Evolutionary conservation across 495 filamentous ascomycete genomes (phyloP).

Genomic region (Penicillium maclennaniae): DNA sequence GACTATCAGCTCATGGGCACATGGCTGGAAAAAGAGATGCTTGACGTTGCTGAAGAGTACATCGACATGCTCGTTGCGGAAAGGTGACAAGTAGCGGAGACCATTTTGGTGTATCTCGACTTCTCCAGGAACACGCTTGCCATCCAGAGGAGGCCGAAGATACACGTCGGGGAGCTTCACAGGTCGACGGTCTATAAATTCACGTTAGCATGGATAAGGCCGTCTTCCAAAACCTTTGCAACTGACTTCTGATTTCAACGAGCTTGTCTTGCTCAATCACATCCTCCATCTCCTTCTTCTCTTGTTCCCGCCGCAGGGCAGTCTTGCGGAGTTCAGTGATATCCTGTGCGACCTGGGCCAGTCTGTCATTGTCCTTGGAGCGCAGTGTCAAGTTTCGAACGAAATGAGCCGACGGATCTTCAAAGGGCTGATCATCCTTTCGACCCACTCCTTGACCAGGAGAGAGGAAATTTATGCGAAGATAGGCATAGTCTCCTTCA

Average conservation of each 20-base stretch:
- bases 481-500: constrained; percentile 88
- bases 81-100: constrained; percentile 91
- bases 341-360: constrained; percentile 81
- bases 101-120: constrained; percentile 98
- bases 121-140: constrained; percentile 90
- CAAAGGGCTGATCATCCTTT: constrained; percentile 98
- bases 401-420: constrained; percentile 93
- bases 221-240: background rate
- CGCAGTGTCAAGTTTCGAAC: constrained; percentile 91
- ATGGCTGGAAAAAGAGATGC: constrained; percentile 98
- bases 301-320: constrained; percentile 83
- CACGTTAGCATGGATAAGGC: background rate
- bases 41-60: constrained; percentile 98
- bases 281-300: constrained; percentile 99
- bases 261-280: constrained; percentile 99
- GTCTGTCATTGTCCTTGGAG: constrained; percentile 79
- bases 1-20: constrained; percentile 90
- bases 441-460: constrained; percentile 96
- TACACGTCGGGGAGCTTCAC: constrained; percentile 84
- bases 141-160: constrained; percentile 89
- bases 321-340: constrained; percentile 94
- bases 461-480: constrained; percentile 95
- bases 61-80: constrained; percentile 80
- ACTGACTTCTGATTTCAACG: constrained; percentile 79
- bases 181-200: constrained; percentile 70